These are phyloP conservation scores for Wickerhamomyces queroliae DNA, from an alignment of 805 yeast species.

Conservation along the genomic window DNA sequence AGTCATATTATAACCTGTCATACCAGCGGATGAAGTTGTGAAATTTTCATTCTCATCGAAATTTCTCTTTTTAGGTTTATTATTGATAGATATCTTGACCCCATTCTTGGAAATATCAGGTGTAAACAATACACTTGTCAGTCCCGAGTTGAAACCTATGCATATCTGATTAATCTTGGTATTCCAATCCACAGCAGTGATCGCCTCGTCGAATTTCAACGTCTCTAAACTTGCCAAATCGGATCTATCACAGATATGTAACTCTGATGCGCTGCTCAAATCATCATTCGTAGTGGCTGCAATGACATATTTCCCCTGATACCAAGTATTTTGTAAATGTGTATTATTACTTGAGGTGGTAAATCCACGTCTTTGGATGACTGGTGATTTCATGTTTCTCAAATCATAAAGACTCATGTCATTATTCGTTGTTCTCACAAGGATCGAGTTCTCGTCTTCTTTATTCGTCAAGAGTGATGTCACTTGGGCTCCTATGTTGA, in stretches of 20 bases:
- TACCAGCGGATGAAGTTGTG: slow-evolving; percentile 3
- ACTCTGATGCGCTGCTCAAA: neutral
- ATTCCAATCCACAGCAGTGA: slow-evolving; percentile 19
- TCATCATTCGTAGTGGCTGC: neutral
- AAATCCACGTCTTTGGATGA: slow-evolving; percentile 11
- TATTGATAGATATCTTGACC: slow-evolving; percentile 10
- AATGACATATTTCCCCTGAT: slow-evolving; percentile 2
- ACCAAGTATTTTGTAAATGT: slow-evolving; percentile 1
- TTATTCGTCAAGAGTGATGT: neutral
- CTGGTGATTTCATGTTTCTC: slow-evolving; percentile 13
- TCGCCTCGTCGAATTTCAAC: slow-evolving; percentile 1
- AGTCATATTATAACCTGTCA: slow-evolving; percentile 13
- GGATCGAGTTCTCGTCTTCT: neutral
- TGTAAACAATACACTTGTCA: slow-evolving; percentile 12
- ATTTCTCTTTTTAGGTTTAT: slow-evolving; percentile 14
- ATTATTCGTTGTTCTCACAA: slow-evolving; percentile 5
- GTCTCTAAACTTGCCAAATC: slow-evolving; percentile 12
- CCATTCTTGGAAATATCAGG: slow-evolving; percentile 17
- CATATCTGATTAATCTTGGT: slow-evolving; percentile 17
- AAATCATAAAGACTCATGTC: slow-evolving; percentile 18
- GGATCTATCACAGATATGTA: slow-evolving; percentile 16
- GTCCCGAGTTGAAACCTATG: slow-evolving; percentile 14
- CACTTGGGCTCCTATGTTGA: neutral
- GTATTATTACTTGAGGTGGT: slow-evolving; percentile 3
- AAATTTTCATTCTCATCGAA: slow-evolving; percentile 9